Base-by-base conservation (phyloP, 2,329 filamentous ascomycete species). In the Claviceps fusiformis region DNA sequence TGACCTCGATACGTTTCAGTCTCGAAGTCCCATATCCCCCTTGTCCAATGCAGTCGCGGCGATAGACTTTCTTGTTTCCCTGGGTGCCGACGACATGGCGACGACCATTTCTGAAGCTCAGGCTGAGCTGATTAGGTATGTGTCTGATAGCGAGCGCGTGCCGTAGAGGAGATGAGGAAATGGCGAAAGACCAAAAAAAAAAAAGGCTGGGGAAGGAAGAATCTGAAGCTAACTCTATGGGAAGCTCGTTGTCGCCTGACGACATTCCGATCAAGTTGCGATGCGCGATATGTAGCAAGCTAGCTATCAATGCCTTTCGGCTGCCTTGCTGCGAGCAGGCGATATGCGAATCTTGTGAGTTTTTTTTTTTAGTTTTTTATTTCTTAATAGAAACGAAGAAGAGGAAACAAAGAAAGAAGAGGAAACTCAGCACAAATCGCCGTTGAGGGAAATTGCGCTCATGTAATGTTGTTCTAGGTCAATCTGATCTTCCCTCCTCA, bases 261-360 rank as follows among this genome's bases (percentile, higher is more conserved):
- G 89, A 93, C 59, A 90, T 96, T 56, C 93, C 93, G n/a, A 89
- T 91, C 65, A 96, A 95, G 76, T 80, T 98, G 60, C 87, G 91
- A 71, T 98, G 93, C 75, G 89, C 89, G 53, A 88, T 89, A 62
- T 98, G 93, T 73, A 93, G 87, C 73, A 90, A 88, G 69, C 78
- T 97, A 56, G 91, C 90, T 35, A 76, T 95, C 60, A 95, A 96
- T 68, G 89, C 92, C 9, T 95, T 89, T 68, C 87, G 91, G 59
- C 77, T 96, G 33, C 89, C 91, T 1, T 98, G 93, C 72, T 98
- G 93, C 70, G 93, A 96, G 66, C 92, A 95, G 67, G 85, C 87
- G 45, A 95, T 97, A 56, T 97, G 93, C 75, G 87, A 92, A 66
- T 79, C 76, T 60, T 98, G 93, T 96, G 59, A 54, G 62, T 54